Evolutionary conservation across 169 alveolate species (phyloP), one percentile per base, ranked within the genome.

Genomic region (Plasmodium chabaudi): DNA sequence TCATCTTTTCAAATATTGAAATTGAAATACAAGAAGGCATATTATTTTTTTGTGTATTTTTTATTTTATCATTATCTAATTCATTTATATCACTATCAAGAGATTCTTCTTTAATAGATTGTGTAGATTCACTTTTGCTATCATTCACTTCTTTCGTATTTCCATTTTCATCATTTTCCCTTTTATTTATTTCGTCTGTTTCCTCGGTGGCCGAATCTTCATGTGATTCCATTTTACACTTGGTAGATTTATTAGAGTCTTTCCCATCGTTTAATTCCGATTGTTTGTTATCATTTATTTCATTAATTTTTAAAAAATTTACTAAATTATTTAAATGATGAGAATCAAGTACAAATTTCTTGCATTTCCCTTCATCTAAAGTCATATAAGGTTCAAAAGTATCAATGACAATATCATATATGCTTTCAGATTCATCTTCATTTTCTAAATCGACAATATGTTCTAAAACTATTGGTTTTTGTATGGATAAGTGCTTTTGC

Each of bases 401-500:
- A 71, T 79, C 89, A 68, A 79, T 60, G 39, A 79, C 89, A 47
- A 79, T 65, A 65, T 79, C 89, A 49, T 79, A 79, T 25, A 79
- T 79, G 49, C 84, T 79, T 60, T 79, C 89, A 5, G 89, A 79
- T 67, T 79, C 84, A 23, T 79, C 79, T 23, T 47, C 60, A 21
- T 79, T 79, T 25, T 79, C 89, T 67, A 79, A 60, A 55, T 79
- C 89, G 34, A 67, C 51, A 39, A 56, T 51, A 70, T 79, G 89
- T 34, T 79, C 89, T 67, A 79, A 51, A 17, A 79, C 89, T 65
- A 79, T 79, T 55, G 89, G 89, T 70, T 79, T 79, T 60, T 79
- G 89, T 39, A 79, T 65, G 47, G 63, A 51, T n/a, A 79, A 21
- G 44, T 79, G 79, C 44, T 79, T 79, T 51, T 79, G 73, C 47